Conservation (phyloP, 169 alveolate genomes). For the Plasmodium vinckei region DNA sequence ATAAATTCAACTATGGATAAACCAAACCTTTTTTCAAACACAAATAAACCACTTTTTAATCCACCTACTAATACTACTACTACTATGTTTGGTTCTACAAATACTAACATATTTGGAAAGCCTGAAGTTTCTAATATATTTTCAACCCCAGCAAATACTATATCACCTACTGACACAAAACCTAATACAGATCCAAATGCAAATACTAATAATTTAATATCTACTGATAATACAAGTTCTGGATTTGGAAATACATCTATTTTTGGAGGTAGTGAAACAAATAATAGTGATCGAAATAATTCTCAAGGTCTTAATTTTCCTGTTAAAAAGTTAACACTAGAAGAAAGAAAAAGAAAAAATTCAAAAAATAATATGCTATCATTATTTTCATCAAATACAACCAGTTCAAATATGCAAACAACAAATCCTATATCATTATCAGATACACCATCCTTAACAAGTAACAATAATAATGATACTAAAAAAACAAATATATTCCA, state of each 20-base stretch:
- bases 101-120: neutral
- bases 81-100: slow-evolving; percentile 15
- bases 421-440: neutral
- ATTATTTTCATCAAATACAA: slow-evolving; percentile 38
- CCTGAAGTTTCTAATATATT: neutral
- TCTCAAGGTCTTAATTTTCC: slow-evolving; percentile 23
- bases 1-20: neutral
- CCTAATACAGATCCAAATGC: neutral
- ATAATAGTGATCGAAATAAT: slow-evolving; percentile 8
- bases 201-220: neutral
- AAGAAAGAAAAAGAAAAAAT: slow-evolving; percentile 71
- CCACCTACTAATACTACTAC: slow-evolving; percentile 8
- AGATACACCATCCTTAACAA: neutral
- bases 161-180: neutral
- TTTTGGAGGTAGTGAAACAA: slow-evolving; percentile 5
- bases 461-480: neutral
- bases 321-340: slow-evolving; percentile 60
- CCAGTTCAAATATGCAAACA: neutral
- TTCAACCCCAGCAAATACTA: neutral
- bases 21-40: neutral
- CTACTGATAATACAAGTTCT: neutral
- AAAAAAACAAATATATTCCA: neutral
- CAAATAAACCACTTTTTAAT: slow-evolving; percentile 20
- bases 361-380: slow-evolving; percentile 60
- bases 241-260: slow-evolving; percentile 10